Evolutionary conservation across 345 rosid genomes (phyloP).

Genomic region (Theobroma cacao): DNA sequence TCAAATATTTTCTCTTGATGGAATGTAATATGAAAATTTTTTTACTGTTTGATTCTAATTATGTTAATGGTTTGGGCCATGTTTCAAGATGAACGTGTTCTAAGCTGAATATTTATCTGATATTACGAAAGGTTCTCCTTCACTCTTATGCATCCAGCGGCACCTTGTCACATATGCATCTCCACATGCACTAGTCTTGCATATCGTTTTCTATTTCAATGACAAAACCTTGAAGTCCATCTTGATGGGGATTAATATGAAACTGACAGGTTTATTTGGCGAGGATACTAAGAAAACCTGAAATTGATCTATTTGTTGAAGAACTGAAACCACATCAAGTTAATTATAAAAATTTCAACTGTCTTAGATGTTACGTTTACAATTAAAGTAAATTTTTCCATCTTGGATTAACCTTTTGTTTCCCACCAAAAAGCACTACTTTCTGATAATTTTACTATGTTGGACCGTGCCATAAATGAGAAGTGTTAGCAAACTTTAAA

Average conservation of each 20-base stretch:
- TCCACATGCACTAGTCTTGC: not conserved
- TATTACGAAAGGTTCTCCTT: slow-evolving; percentile 73
- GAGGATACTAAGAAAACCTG: slow-evolving; percentile 93
- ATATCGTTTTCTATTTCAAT: not conserved
- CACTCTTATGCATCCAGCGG: not conserved
- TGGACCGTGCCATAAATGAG: slow-evolving; percentile 98
- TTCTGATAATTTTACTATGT: slow-evolving; percentile 91
- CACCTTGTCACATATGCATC: not conserved
- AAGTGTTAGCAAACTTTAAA: slow-evolving; percentile 96
- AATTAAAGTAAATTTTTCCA: not conserved
- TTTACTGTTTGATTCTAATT: not conserved
- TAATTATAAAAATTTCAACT: slow-evolving; percentile 7
- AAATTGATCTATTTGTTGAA: slow-evolving; percentile 89
- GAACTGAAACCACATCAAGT: slow-evolving; percentile 97
- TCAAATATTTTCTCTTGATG: slow-evolving; percentile 31
- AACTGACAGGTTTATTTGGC: slow-evolving; percentile 80
- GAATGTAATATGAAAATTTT: not conserved
- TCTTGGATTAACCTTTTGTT: slow-evolving; percentile 17
- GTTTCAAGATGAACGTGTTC: slow-evolving; percentile 96
- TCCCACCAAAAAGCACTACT: slow-evolving; percentile 76
- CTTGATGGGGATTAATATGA: slow-evolving; percentile 7
- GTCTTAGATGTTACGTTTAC: slow-evolving; percentile 7
- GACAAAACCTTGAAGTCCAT: not conserved
- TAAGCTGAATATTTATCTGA: slow-evolving; percentile 88
- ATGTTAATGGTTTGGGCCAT: slow-evolving; percentile 21